Base-by-base conservation (phyloP, 345 rosid genomes). In the Aurinia saxatilis region DNA sequence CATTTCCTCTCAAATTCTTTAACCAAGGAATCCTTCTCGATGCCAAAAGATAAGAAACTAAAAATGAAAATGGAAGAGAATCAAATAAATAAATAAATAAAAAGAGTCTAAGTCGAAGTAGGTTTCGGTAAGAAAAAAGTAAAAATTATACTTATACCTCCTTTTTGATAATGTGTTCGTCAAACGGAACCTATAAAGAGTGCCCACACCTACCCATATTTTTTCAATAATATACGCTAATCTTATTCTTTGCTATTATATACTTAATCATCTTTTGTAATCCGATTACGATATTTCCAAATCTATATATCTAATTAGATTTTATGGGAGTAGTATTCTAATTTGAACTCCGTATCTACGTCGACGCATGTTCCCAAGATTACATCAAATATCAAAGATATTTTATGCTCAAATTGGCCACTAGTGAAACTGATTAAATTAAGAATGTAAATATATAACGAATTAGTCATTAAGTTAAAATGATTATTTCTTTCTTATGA, bases 111-210 rank as follows among this genome's bases (percentile, higher is more conserved):
- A 15, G 18, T 56, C 23, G 33, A 63, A 56, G 46, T 70, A 63
- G 74, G 65, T 55, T 63, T 63, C 55, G 65, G 69, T 40, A 34
- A 56, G 21, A 49, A 70, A 70, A 70, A 70, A 70, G 75, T 56
- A 56, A 40, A 9, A 40, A 8, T 31, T 31, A 29, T 14, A 21
- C 30, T 47, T 30, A 18, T 3, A 36, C 15, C 45, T n/a, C n/a
- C n/a, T n/a, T 47, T 70, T 70, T 70, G 42, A 49, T 56, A 39
- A 63, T 57, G 68, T 31, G 46, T 21, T 63, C 65, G 68, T 70
- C 74, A 54, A 40, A 55, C 34, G 30, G 35, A 56, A 62, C 58
- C 63, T 47, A 38, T 29, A 54, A 62, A 55, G 74, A 44, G 51
- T 15, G 54, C 53, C 46, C 65, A 30, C 63, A 62, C 41, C 50